phyloP scores from a whole-genome alignment of 1,284 basidiomycete species.

The Xerocomus amazonicus region DNA sequence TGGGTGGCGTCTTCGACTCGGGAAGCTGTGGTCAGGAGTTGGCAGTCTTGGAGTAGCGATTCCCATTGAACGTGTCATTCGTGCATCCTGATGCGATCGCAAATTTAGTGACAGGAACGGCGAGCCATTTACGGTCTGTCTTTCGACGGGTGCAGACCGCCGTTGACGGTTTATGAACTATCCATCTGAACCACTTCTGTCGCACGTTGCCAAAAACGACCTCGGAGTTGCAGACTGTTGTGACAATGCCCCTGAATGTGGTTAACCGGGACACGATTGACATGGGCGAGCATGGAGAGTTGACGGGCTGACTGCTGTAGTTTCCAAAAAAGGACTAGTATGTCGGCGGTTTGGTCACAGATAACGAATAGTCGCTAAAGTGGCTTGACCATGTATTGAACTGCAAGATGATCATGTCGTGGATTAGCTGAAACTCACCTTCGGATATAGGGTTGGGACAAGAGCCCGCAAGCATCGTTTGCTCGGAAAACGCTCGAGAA shows the following conservation, averaged over 20 bases:
- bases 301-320: slow-evolving; percentile 11
- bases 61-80: too few relatives aligned
- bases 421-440: too few relatives aligned
- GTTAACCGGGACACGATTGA: slow-evolving; percentile 11
- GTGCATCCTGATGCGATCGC: background rate
- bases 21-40: too few relatives aligned
- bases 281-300: background rate
- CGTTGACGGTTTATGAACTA: slow-evolving; percentile 2
- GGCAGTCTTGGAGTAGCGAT: too few relatives aligned
- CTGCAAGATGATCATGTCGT: background rate
- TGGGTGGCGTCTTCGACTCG: too few relatives aligned
- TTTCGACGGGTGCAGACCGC: slow-evolving; percentile 4
- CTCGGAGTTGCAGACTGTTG: fast-evolving
- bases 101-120: slow-evolving; percentile 3
- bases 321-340: slow-evolving; percentile 15
- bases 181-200: too few relatives aligned
- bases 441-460: background rate
- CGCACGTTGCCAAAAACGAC: slow-evolving; percentile 1
- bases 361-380: too few relatives aligned
- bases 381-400: slow-evolving; percentile 4
- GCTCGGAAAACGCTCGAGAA: background rate
- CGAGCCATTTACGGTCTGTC: slow-evolving; percentile 7
- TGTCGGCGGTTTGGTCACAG: background rate
- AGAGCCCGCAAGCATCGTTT: background rate
- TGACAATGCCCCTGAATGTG: background rate